A percentile compares a stretch with the other conserved stretches of the same genome.
Conservation (phyloP, 179 eudicot species). For the Silene noctiflora region DNA sequence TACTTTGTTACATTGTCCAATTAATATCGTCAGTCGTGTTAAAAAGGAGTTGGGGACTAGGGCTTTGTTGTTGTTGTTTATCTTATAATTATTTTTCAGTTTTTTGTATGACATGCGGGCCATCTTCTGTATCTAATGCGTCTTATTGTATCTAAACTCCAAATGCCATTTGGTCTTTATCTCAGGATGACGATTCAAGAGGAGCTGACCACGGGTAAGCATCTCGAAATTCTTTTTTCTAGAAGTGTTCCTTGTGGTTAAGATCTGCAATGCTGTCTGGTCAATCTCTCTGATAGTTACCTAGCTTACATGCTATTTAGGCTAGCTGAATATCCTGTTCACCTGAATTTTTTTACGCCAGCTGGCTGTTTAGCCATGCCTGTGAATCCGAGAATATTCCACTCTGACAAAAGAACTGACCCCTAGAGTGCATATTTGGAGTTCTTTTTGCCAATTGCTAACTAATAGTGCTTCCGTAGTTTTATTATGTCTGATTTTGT, state of each 20-base stretch:
- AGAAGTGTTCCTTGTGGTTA: not conserved
- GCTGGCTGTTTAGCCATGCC: not conserved
- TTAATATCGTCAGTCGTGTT: not conserved
- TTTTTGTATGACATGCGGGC: constrained; percentile 9
- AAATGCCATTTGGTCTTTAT: constrained; percentile 16
- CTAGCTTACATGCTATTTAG: constrained; percentile 8
- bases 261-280: constrained; percentile 1
- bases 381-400: not conserved
- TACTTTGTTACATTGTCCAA: not conserved
- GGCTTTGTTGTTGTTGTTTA: not conserved
- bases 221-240: constrained; percentile 18
- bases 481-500: not conserved
- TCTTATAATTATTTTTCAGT: not conserved
- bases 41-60: not conserved
- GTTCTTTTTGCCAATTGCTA: not conserved
- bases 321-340: not conserved
- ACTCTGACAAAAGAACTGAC: not conserved
- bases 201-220: constrained; percentile 63
- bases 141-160: constrained; percentile 8
- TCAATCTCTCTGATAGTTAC: not conserved
- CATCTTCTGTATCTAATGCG: not conserved
- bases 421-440: not conserved
- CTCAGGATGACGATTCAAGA: constrained; percentile 56
- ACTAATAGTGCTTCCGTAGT: not conserved
- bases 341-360: not conserved